Evolutionary conservation across 345 rosid species (phyloP), one percentile per base, ranked within the genome.

Genomic region (Triadica sebifera): DNA sequence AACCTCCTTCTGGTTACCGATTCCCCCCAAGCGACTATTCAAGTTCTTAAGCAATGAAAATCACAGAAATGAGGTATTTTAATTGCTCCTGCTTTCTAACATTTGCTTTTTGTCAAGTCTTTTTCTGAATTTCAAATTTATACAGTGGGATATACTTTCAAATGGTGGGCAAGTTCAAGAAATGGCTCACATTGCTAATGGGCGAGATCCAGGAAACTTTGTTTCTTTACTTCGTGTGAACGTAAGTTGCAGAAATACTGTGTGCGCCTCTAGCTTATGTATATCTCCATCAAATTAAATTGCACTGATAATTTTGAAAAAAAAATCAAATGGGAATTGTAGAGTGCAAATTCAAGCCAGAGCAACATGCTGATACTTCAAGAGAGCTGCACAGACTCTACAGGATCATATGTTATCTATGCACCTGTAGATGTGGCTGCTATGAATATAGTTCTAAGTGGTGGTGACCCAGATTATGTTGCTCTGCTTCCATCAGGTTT

Each of bases 171-270:
- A 89, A 76, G 94, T 91, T 79, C 89, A 93, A 82, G 98, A 95
- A 84, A 89, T 95, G 97, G 89, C 99, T 75, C 97, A 95, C 80
- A 93, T 95, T n/a, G 98, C 99, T 8, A 95, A 93, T 76, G 98
- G 99, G 24, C 92, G 90, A 0, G 91, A 93, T 64, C 96, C 96
- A 19, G 97, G 99, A 47, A 93, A 93, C 67, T 82, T 81, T 34
- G 96, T 95, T 72, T 95, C 99, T 1, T 83, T 95, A 38, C 91
- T 95, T 11, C 94, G 99, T 0, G 98, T 93, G 8, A 87, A 90
- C 55, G 99, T 95, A 82, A 84, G 94, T 59, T 58, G 34, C 53
- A 12, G n/a, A 38, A 9, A 62, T 64, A 45, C 7, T 39, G 0
- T 10, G 12, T 45, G 6, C 25, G 34, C 34, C 5, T 39, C 11